Conservation (phyloP, 768 basidiomycete genomes). For the Trichaptum fuscoviolaceum region DNA sequence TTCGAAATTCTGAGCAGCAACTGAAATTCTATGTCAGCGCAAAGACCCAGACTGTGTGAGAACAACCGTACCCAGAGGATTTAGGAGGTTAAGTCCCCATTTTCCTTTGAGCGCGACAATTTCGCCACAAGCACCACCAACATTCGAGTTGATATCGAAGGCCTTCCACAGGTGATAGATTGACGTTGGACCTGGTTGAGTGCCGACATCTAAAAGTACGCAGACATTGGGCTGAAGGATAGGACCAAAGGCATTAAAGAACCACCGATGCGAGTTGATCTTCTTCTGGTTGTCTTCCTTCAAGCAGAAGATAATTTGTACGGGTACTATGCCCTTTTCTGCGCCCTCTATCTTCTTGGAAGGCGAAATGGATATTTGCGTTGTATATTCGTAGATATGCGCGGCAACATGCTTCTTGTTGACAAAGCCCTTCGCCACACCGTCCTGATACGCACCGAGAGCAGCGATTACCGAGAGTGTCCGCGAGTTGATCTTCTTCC, state of each 20-base stretch:
- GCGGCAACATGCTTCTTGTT: constrained; percentile 80
- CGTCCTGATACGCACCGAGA: constrained; percentile 94
- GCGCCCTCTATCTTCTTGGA: constrained; percentile 77
- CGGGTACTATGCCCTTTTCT: constrained; percentile 77
- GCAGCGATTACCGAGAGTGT: constrained; percentile 85
- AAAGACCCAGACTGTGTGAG: neutral
- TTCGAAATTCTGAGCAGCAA: constrained; percentile 91
- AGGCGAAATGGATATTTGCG: constrained; percentile 81
- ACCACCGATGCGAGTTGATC: constrained; percentile 91
- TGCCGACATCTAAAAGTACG: constrained; percentile 84
- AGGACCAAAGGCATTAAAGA: constrained; percentile 86
- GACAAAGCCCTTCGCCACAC: constrained; percentile 75
- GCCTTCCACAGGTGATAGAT: constrained; percentile 96
- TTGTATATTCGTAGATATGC: constrained; percentile 92
- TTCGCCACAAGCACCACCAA: constrained; percentile 94
- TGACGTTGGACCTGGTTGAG: constrained; percentile 79
- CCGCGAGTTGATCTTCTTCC: constrained; percentile 77
- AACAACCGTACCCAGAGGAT: constrained; percentile 48
- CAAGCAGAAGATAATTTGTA: constrained; percentile 89
- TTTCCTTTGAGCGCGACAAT: constrained; percentile 89
- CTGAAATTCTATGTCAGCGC: constrained; percentile 22
- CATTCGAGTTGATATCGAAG: constrained; percentile 87
- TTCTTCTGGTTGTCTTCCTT: constrained; percentile 95
- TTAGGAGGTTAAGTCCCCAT: constrained; percentile 71
- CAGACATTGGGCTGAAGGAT: constrained; percentile 89